phyloP scores from a whole-genome alignment of 208 protist genomes.

The Lotmaria passim region DNA sequence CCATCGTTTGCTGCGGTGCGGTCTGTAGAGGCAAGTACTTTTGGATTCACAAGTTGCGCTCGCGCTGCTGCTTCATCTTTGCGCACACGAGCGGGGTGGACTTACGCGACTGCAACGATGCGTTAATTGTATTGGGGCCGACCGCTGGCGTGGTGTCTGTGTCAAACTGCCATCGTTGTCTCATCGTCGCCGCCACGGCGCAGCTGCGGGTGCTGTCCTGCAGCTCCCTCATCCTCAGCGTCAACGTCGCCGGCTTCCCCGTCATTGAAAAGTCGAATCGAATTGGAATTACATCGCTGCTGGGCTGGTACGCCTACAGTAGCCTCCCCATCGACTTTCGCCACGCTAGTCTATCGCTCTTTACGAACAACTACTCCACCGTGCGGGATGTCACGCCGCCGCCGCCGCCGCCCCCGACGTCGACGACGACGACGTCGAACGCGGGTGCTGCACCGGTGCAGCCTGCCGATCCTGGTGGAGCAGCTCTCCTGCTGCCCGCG shows the following conservation, averaged over 20 bases:
- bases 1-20: constrained; percentile 16
- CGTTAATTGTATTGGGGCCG: constrained; percentile 46
- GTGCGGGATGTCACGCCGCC: constrained; percentile 23
- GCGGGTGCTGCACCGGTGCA: constrained; percentile 13
- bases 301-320: constrained; percentile 45
- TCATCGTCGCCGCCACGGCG: constrained; percentile 31
- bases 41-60: constrained; percentile 22
- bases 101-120: constrained; percentile 28
- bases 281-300: constrained; percentile 30
- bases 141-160: constrained; percentile 40
- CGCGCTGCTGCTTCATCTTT: constrained; percentile 22
- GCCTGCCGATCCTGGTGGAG: too few relatives aligned
- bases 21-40: constrained; percentile 15
- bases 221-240: constrained; percentile 15
- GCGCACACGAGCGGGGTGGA: constrained; percentile 12
- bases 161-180: constrained; percentile 31
- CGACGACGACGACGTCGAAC: not conserved
- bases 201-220: constrained; percentile 36
- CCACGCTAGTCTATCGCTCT: constrained; percentile 33
- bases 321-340: constrained; percentile 37
- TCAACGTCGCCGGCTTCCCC: constrained; percentile 25
- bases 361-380: constrained; percentile 50
- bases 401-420: not conserved
- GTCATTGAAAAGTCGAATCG: constrained; percentile 28
- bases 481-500: not conserved